Evolutionary conservation across 345 rosid genomes (phyloP).

Genomic region (Brassica napus): DNA sequence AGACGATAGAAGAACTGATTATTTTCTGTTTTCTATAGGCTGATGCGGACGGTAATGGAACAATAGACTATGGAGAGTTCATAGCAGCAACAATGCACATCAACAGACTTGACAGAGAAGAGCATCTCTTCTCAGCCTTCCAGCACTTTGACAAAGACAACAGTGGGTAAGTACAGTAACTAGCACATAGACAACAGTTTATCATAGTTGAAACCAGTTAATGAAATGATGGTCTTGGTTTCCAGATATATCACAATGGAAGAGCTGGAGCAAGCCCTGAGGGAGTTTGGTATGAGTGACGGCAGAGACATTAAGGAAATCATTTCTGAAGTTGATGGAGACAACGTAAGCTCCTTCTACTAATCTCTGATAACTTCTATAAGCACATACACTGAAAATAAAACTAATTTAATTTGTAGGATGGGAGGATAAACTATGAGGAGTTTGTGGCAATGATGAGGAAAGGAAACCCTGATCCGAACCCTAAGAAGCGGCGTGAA

Average conservation of each 20-base stretch:
- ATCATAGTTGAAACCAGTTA: constrained; percentile 15
- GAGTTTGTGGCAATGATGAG: constrained; percentile 97
- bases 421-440: constrained; percentile 88
- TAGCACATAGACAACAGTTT: neutral
- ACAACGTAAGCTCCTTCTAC: constrained; percentile 51
- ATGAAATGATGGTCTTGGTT: neutral
- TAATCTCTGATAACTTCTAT: neutral
- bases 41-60: constrained; percentile 87
- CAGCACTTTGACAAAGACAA: constrained; percentile 82
- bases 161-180: constrained; percentile 58
- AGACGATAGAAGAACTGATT: neutral
- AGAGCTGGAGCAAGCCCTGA: constrained; percentile 86
- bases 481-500: constrained; percentile 86
- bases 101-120: constrained; percentile 74
- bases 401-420: constrained; percentile 45
- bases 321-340: constrained; percentile 73
- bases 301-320: constrained; percentile 79
- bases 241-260: constrained; percentile 69
- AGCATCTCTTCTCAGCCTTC: constrained; percentile 81
- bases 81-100: constrained; percentile 67
- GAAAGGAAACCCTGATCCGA: constrained; percentile 79
- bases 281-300: constrained; percentile 75
- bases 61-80: constrained; percentile 52
- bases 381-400: neutral
- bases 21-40: constrained; percentile 48